Evolutionary conservation across 2,329 filamentous ascomycete species (phyloP).

Genomic region (Scedosporium dehoogii): DNA sequence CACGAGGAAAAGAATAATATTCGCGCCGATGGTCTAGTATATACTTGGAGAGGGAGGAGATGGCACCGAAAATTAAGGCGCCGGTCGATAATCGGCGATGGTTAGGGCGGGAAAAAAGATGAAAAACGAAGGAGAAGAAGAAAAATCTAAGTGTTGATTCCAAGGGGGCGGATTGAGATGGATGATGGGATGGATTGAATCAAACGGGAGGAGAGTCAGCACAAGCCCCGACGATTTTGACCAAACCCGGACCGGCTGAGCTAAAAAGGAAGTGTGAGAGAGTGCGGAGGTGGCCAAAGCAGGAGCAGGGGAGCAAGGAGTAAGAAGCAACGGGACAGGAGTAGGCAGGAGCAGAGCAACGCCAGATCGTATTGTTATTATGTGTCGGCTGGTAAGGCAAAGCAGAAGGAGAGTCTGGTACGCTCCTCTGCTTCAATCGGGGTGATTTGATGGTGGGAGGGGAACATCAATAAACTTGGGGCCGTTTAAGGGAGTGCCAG

Average conservation of each 20-base stretch:
- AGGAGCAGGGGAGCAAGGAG: neutral
- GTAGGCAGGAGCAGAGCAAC: too few species aligned
- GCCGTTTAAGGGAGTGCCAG: neutral
- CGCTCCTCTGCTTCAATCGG: too few species aligned
- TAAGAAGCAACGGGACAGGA: neutral
- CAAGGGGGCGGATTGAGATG: neutral
- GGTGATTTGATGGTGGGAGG: neutral
- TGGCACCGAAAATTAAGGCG: slow-evolving; percentile 1
- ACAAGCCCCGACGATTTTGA: neutral
- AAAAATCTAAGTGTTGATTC: neutral
- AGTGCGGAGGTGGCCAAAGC: neutral
- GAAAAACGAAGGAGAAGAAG: neutral
- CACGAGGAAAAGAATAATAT: neutral
- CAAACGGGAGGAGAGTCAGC: neutral
- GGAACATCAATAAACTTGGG: neutral
- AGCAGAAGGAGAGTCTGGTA: too few species aligned
- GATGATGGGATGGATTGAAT: neutral
- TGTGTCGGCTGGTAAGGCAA: too few species aligned
- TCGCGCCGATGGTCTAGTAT: neutral
- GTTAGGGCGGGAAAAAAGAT: neutral
- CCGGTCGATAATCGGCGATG: neutral
- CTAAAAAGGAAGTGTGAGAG: neutral
- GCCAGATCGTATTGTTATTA: too few species aligned
- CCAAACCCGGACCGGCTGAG: neutral
- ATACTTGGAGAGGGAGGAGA: neutral